Evolutionary conservation across 2,329 filamentous ascomycete genomes (phyloP).

Genomic region (Calonectria pauciramosa): DNA sequence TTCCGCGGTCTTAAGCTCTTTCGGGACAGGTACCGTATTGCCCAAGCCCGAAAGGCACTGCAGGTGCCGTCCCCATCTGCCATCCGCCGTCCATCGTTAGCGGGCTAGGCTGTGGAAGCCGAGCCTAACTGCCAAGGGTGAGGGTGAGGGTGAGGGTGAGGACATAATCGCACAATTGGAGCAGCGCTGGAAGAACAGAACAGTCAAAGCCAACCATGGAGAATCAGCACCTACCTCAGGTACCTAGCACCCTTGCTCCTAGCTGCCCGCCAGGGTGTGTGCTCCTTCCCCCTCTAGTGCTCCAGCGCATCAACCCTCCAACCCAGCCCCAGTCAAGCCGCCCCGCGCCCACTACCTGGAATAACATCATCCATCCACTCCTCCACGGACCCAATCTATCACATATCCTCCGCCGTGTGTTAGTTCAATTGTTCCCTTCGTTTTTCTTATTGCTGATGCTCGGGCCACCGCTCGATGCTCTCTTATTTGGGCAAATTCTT

Average conservation of each 20-base stretch:
- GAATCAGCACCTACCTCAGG: constrained; percentile 9
- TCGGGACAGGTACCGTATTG: constrained; percentile 32
- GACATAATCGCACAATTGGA: constrained; percentile 10
- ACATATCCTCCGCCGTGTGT: constrained; percentile 7
- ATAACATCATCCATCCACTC: constrained; percentile 45
- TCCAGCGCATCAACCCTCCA: constrained; percentile 13
- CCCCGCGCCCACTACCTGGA: constrained; percentile 41
- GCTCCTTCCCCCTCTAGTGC: constrained; percentile 37
- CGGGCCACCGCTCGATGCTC: constrained; percentile 29
- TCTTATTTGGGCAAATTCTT: constrained; percentile 32
- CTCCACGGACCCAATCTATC: constrained; percentile 20
- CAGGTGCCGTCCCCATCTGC: constrained; percentile 19
- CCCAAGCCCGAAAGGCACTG: constrained; percentile 14
- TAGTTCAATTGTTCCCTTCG: constrained; percentile 13
- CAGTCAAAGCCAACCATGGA: neutral
- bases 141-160: neutral
- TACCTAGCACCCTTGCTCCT: constrained; percentile 7
- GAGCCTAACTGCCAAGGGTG: constrained; percentile 2
- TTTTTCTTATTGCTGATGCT: constrained; percentile 35
- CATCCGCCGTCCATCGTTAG: constrained; percentile 27
- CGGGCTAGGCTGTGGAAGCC: neutral
- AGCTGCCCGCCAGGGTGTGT: constrained; percentile 18
- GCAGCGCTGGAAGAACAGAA: constrained; percentile 1
- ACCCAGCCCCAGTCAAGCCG: constrained; percentile 36
- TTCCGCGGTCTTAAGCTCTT: constrained; percentile 41